These are phyloP conservation scores for Aspergillus alliaceus DNA, from an alignment of 2,329 filamentous ascomycete genomes.

Conservation along the genomic window DNA sequence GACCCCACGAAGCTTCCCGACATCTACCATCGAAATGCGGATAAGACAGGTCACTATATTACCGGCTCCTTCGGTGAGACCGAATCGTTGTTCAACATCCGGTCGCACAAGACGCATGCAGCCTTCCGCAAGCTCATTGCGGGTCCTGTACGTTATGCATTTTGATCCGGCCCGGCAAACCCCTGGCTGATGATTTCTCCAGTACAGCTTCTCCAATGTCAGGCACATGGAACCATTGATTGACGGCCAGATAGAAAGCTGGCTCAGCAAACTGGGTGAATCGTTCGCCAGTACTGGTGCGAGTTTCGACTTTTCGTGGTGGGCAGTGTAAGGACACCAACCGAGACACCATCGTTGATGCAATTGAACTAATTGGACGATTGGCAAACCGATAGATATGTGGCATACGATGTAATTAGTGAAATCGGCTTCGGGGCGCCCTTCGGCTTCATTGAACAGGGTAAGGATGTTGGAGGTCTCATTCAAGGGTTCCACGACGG, in stretches of 20 bases:
- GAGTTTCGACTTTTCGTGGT: slow-evolving; percentile 56
- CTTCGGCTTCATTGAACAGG: slow-evolving; percentile 57
- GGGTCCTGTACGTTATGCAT: slow-evolving; percentile 37
- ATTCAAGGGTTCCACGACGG: slow-evolving; percentile 58
- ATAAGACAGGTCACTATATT: slow-evolving; percentile 61
- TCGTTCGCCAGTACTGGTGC: slow-evolving; percentile 48
- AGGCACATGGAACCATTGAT: slow-evolving; percentile 61
- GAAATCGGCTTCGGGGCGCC: slow-evolving; percentile 58
- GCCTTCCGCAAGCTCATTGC: slow-evolving; percentile 56
- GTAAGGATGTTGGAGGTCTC: slow-evolving; percentile 53
- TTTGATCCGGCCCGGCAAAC: background rate
- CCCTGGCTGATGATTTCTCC: slow-evolving; percentile 4
- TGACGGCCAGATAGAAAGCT: slow-evolving; percentile 52
- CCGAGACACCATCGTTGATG: background rate
- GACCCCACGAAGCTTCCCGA: slow-evolving; percentile 56
- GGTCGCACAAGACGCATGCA: slow-evolving; percentile 52
- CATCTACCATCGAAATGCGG: slow-evolving; percentile 56
- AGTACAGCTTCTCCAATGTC: slow-evolving; percentile 58
- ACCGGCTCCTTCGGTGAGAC: slow-evolving; percentile 57
- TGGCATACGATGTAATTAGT: slow-evolving; percentile 60
- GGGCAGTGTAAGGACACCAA: slow-evolving; percentile 46
- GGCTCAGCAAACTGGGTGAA: slow-evolving; percentile 50
- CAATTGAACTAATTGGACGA: background rate
- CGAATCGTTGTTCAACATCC: slow-evolving; percentile 60
- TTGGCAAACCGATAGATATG: slow-evolving; percentile 34